Percentiles rank a stretch among this genome's conserved stretches.
Conservation (phyloP, 2,329 filamentous ascomycete genomes). For the Simplicillium sp. region DNA sequence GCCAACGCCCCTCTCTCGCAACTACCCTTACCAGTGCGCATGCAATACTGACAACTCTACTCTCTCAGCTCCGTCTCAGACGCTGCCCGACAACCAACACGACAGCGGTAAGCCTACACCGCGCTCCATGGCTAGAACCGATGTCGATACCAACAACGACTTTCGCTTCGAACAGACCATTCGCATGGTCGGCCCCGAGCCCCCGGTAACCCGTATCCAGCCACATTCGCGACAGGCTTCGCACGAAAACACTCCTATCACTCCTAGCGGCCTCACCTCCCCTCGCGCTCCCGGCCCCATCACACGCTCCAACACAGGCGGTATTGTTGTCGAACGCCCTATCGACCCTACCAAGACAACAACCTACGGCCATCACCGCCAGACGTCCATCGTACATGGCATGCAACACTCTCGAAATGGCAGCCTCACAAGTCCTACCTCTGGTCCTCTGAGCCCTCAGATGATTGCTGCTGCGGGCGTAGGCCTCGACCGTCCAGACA, state of each 20-base stretch:
- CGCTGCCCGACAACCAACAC: background rate
- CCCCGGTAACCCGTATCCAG: background rate
- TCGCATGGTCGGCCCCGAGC: no score
- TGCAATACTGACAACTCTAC: background rate
- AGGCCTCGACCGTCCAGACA: conserved; percentile 30
- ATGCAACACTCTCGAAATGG: conserved; percentile 88
- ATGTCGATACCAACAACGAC: no score
- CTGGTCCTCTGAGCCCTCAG: conserved; percentile 81
- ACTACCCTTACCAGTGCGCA: no score
- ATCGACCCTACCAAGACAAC: conserved; percentile 42
- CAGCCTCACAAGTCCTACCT: conserved; percentile 69
- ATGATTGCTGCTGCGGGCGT: conserved; percentile 64
- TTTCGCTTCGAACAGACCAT: no score
- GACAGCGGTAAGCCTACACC: background rate
- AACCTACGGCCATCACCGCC: conserved; percentile 78
- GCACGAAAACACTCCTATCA: conserved; percentile 4
- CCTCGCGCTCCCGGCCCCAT: conserved; percentile 4
- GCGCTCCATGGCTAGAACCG: background rate
- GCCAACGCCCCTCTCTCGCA: no score
- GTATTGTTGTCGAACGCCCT: conserved; percentile 35
- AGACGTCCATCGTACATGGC: conserved; percentile 95
- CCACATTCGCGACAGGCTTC: conserved; percentile 7
- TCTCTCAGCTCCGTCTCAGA: background rate
- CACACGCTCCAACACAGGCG: conserved; percentile 11
- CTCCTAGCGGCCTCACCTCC: conserved; percentile 2